Conservation (phyloP, 164 flowering plant genomes). For the Kingdonia uniflora region DNA sequence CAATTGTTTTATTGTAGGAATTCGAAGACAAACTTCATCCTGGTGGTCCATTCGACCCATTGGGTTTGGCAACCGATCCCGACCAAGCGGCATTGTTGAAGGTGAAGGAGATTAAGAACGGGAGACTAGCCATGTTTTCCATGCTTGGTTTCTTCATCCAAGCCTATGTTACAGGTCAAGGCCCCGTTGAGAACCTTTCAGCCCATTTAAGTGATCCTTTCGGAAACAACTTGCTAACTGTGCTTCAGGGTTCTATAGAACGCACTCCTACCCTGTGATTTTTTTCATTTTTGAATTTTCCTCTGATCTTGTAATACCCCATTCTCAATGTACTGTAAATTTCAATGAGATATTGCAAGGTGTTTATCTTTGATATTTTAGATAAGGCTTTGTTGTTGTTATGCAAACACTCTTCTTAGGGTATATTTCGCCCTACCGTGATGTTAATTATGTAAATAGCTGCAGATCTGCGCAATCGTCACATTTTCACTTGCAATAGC, state of each 20-base stretch:
- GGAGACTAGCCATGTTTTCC: conserved; percentile 95
- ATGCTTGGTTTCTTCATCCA: conserved; percentile 95
- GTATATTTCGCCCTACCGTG: no score
- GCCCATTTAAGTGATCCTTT: conserved; percentile 92
- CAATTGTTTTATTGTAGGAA: conserved; percentile 26
- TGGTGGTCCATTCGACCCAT: conserved; percentile 90
- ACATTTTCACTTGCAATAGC: no score
- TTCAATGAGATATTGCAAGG: conserved; percentile 12
- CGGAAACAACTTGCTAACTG: conserved; percentile 96
- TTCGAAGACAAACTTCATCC: conserved; percentile 95
- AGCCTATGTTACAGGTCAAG: conserved; percentile 96
- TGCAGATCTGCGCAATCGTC: no score
- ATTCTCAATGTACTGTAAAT: conserved; percentile 12
- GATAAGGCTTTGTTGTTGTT: no score
- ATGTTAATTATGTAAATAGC: no score
- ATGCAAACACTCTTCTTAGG: no score
- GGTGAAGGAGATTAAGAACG: conserved; percentile 99
- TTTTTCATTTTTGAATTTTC: conserved; percentile 3
- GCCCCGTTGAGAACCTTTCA: conserved; percentile 90
- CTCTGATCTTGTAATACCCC: background rate
- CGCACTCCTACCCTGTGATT: conserved; percentile 68
- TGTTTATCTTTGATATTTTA: conserved; percentile 1
- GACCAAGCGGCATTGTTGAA: conserved; percentile 82
- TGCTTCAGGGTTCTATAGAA: conserved; percentile 58
- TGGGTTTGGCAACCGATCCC: conserved; percentile 81